These are phyloP conservation scores for Exophiala alcalophila DNA, from an alignment of 2,329 filamentous ascomycete genomes.

Conservation along the genomic window DNA sequence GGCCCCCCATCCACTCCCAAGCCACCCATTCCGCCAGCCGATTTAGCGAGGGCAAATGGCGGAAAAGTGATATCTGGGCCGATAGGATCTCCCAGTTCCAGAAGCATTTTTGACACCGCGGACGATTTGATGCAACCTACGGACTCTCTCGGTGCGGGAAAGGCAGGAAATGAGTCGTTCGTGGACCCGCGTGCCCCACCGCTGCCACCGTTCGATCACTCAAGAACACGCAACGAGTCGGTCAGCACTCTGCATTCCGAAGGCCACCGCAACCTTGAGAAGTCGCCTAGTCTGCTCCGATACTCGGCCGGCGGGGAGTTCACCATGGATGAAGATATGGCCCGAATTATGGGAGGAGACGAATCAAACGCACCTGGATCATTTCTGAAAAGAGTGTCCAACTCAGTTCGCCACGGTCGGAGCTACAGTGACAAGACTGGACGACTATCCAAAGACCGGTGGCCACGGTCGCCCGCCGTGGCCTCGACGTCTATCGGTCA, in stretches of 20 bases:
- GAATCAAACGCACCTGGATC: conserved; percentile 65
- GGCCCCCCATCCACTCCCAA: conserved; percentile 17
- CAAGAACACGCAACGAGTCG: conserved; percentile 48
- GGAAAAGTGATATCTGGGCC: conserved; percentile 43
- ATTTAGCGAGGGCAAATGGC: conserved; percentile 37
- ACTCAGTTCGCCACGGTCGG: conserved; percentile 87
- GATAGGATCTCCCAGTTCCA: conserved; percentile 42
- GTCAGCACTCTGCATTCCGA: conserved; percentile 43
- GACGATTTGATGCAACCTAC: conserved; percentile 20
- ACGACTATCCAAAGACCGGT: conserved; percentile 61
- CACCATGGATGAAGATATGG: conserved; percentile 93
- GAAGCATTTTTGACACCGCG: conserved; percentile 43
- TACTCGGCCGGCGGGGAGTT: conserved; percentile 81
- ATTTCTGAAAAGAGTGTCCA: conserved; percentile 83
- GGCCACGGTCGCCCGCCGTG: conserved; percentile 65
- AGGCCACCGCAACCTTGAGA: conserved; percentile 38
- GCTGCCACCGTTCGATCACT: conserved; percentile 47
- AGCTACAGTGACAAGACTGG: conserved; percentile 71
- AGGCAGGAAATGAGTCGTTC: conserved; percentile 52
- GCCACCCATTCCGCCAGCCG: conserved; percentile 9
- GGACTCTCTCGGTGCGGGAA: conserved; percentile 30
- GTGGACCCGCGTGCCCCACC: conserved; percentile 59
- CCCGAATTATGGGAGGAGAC: conserved; percentile 76
- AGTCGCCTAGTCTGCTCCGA: conserved; percentile 66
- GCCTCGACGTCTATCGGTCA: conserved; percentile 40